Conservation (phyloP, 768 basidiomycete genomes). For the Hygrophoropsis aurantiaca region DNA sequence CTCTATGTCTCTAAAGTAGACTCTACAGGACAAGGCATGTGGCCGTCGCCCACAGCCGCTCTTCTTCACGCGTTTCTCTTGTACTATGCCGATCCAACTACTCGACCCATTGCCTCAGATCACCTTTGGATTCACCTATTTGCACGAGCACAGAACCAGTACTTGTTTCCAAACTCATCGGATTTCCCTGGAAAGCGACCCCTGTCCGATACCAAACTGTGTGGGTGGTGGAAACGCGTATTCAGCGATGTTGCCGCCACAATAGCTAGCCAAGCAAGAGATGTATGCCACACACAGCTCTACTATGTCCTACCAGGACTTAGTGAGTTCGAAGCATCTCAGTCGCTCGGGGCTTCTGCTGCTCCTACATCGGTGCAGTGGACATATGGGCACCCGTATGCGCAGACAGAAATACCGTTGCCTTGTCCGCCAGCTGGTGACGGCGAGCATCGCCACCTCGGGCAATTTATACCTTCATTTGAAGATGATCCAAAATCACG, state of each 20-base stretch:
- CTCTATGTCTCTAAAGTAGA: conserved; percentile 95
- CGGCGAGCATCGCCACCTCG: conserved; percentile 42
- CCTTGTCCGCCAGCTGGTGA: conserved; percentile 45
- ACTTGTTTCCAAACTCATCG: conserved; percentile 88
- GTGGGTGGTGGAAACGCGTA: conserved; percentile 90
- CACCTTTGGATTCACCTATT: conserved; percentile 85
- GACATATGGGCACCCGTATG: conserved; percentile 82
- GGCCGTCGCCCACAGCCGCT: conserved; percentile 66
- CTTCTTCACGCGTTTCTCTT: conserved; percentile 67
- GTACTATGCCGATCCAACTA: conserved; percentile 63
- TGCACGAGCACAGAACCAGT: conserved; percentile 87
- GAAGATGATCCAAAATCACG: conserved; percentile 97
- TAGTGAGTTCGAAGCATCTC: conserved; percentile 62
- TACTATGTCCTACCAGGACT: conserved; percentile 75
- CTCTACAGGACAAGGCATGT: conserved; percentile 73
- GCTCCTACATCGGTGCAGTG: conserved; percentile 39
- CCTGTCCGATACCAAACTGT: conserved; percentile 74
- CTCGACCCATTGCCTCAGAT: conserved; percentile 54
- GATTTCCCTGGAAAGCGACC: conserved; percentile 70
- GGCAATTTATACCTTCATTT: conserved; percentile 81
- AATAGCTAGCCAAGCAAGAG: conserved; percentile 21
- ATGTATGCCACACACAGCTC: conserved; percentile 23
- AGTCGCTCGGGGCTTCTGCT: conserved; percentile 47
- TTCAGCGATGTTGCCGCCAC: conserved; percentile 55
- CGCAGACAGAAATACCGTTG: conserved; percentile 39